A percentile compares a stretch with the other conserved stretches of the same genome.
phyloP scores from a whole-genome alignment of 257 asterid genomes.

The Primulina huaijiensis region DNA sequence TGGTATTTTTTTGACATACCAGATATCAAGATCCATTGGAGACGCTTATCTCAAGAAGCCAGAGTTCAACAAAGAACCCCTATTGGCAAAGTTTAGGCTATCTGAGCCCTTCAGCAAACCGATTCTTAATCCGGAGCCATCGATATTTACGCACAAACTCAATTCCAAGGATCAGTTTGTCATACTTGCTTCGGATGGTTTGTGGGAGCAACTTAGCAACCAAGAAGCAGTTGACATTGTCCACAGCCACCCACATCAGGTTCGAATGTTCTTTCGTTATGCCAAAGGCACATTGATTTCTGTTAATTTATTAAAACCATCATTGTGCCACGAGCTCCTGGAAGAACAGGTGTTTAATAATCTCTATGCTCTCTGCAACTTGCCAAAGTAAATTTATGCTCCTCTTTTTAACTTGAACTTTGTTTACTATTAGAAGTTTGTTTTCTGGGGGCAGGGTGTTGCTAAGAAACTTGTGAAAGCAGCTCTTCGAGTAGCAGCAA shows the following conservation, averaged over 20 bases:
- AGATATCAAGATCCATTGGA: constrained; percentile 93
- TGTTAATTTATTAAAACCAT: not conserved
- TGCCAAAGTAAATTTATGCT: not conserved
- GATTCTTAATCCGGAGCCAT: constrained; percentile 79
- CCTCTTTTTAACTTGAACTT: not conserved
- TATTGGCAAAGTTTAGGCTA: constrained; percentile 68
- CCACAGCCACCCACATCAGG: constrained; percentile 44
- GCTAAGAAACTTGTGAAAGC: constrained; percentile 72
- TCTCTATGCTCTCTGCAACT: not conserved
- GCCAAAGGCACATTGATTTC: not conserved
- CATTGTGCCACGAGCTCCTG: no score
- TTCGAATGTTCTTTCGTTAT: not conserved
- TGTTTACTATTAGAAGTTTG: not conserved
- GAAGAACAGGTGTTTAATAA: no score
- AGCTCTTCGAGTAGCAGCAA: constrained; percentile 78
- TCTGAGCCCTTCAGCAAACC: constrained; percentile 60
- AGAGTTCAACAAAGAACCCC: constrained; percentile 80
- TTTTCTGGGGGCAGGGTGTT: constrained; percentile 52
- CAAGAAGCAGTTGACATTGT: constrained; percentile 92
- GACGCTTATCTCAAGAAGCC: constrained; percentile 86
- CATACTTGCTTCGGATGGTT: constrained; percentile 91
- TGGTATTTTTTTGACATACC: constrained; percentile 16
- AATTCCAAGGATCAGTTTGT: constrained; percentile 62
- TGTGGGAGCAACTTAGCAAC: constrained; percentile 97
- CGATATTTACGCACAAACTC: constrained; percentile 62